Conservation (phyloP, 192 early-diverging fungal genomes). For the Cladochytrium replicatum region DNA sequence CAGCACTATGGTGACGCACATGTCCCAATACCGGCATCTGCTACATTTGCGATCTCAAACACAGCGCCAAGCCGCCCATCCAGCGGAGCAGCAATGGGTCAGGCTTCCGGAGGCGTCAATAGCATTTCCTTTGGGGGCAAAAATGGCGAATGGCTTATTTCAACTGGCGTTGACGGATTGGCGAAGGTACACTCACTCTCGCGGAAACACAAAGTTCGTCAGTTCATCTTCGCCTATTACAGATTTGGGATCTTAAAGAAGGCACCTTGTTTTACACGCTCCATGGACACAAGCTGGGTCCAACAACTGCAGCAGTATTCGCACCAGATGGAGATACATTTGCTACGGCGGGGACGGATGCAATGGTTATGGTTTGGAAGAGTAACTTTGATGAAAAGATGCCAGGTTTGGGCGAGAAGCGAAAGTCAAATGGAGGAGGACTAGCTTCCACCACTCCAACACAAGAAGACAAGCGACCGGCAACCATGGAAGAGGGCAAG, state of each 20-base stretch:
- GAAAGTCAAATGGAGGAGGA: too few relatives aligned
- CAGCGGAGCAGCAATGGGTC: constrained; percentile 9
- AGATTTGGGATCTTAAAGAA: constrained; percentile 56
- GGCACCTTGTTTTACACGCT: constrained; percentile 54
- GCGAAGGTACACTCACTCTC: constrained; percentile 27
- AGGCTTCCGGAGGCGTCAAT: constrained; percentile 36
- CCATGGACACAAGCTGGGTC: constrained; percentile 47
- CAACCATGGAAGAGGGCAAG: too few relatives aligned
- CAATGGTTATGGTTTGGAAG: constrained; percentile 53
- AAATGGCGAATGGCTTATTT: constrained; percentile 43
- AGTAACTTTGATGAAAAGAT: constrained; percentile 38
- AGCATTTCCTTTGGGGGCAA: constrained; percentile 46
- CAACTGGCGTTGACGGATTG: constrained; percentile 44
- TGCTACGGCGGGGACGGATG: constrained; percentile 47
- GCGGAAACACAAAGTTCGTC: not conserved
- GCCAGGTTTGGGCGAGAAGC: too few relatives aligned
- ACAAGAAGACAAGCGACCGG: too few relatives aligned
- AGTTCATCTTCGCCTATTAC: constrained; percentile 8
- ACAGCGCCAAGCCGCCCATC: too few relatives aligned
- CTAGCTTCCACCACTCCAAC: too few relatives aligned
- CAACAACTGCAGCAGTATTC: constrained; percentile 46
- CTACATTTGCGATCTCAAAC: not conserved
- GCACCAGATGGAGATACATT: constrained; percentile 44
- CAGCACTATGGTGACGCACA: constrained; percentile 52
- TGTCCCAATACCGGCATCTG: not conserved